Conservation (phyloP, 2,329 filamentous ascomycete species). For the Fusarium staphyleae region DNA sequence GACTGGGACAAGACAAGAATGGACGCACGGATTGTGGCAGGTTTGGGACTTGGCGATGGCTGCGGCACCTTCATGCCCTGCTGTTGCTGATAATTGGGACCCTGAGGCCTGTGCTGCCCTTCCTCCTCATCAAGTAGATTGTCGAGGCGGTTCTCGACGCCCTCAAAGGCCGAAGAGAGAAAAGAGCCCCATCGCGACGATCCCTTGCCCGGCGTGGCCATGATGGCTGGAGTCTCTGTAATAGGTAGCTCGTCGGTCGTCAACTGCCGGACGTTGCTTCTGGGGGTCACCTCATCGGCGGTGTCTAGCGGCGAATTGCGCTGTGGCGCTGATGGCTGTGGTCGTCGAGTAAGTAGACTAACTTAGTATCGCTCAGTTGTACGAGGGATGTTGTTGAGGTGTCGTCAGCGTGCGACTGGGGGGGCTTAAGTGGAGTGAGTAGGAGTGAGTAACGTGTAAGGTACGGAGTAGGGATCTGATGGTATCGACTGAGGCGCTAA, state of each 20-base stretch:
- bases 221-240: slow-evolving; percentile 49
- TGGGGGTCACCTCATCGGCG: slow-evolving; percentile 34
- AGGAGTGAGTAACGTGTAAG: slow-evolving; percentile 1
- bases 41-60: slow-evolving; percentile 45
- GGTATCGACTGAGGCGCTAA: neutral
- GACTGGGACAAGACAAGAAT: neutral
- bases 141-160: slow-evolving; percentile 91
- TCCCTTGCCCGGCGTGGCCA: slow-evolving; percentile 58
- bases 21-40: slow-evolving; percentile 6
- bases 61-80: slow-evolving; percentile 32
- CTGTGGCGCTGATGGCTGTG: neutral
- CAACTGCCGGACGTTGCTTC: slow-evolving; percentile 33
- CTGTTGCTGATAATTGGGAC: slow-evolving; percentile 27
- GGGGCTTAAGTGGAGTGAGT: slow-evolving; percentile 8
- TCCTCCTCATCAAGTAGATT: slow-evolving; percentile 83
- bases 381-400: slow-evolving; percentile 18
- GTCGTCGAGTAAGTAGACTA: no score
- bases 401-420: slow-evolving; percentile 30
- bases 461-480: slow-evolving; percentile 1
- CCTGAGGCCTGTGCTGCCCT: slow-evolving; percentile 24
- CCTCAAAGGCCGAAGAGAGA: slow-evolving; percentile 88
- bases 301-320: slow-evolving; percentile 4
- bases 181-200: slow-evolving; percentile 79
- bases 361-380: neutral
- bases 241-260: slow-evolving; percentile 26